Evolutionary conservation across 2,329 filamentous ascomycete species (phyloP).

Genomic region (Ceratocystis alfenasii): DNA sequence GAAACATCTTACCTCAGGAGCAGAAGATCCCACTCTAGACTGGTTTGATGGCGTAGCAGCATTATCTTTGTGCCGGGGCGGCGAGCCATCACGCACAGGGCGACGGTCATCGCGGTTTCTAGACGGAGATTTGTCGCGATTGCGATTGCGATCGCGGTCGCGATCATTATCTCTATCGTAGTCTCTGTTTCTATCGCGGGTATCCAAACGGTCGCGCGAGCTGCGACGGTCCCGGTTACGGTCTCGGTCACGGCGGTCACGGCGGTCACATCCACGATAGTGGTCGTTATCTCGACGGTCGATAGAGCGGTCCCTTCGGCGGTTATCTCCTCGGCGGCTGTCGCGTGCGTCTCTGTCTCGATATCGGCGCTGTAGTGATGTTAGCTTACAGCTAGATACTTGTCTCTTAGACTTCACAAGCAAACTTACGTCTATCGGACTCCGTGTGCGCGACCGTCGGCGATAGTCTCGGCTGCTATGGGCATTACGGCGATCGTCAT

Average conservation of each 20-base stretch:
- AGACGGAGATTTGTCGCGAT: conserved; percentile 26
- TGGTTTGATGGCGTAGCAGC: conserved; percentile 31
- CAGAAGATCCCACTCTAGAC: conserved; percentile 32
- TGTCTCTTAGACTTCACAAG: neutral
- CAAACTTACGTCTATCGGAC: conserved; percentile 47
- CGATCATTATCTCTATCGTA: conserved; percentile 51
- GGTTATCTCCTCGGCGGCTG: conserved; percentile 44
- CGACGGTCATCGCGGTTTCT: conserved; percentile 31
- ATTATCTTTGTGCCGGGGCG: conserved; percentile 25
- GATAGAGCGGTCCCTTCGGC: conserved; percentile 58
- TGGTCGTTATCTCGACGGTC: conserved; percentile 54
- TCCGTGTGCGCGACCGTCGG: conserved; percentile 50
- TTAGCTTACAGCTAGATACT: conserved; percentile 32
- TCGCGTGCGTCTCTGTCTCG: conserved; percentile 42
- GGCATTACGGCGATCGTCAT: conserved; percentile 43
- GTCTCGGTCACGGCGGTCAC: conserved; percentile 32
- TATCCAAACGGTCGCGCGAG: conserved; percentile 48
- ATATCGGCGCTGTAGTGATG: conserved; percentile 42
- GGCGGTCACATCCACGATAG: conserved; percentile 47
- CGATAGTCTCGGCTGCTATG: conserved; percentile 36
- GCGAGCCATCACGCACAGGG: conserved; percentile 52
- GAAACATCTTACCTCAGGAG: conserved; percentile 42
- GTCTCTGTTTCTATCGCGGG: conserved; percentile 44
- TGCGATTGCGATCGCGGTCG: conserved; percentile 51
- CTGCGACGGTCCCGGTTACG: conserved; percentile 48